phyloP scores from a whole-genome alignment of 495 filamentous ascomycete species.

The Penicillium fimorum region DNA sequence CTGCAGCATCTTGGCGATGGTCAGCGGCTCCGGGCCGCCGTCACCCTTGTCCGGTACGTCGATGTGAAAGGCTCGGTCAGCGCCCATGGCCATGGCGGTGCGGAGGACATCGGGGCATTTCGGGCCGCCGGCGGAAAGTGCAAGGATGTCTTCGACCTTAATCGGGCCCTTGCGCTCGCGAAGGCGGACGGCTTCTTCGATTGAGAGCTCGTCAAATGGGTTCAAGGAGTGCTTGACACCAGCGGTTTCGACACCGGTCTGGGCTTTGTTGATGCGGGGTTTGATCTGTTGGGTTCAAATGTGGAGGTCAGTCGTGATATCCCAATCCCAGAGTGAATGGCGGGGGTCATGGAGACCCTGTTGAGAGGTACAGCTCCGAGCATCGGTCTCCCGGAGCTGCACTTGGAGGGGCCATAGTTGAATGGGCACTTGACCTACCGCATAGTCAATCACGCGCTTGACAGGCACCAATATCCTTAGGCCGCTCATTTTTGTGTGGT shows the following conservation, averaged over 20 bases:
- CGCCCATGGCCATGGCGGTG: conserved; percentile 98
- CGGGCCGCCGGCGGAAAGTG: conserved; percentile 79
- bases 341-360: background rate
- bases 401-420: background rate
- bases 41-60: conserved; percentile 56
- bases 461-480: conserved; percentile 92
- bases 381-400: conserved; percentile 7
- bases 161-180: conserved; percentile 68
- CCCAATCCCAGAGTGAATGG: background rate
- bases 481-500: conserved; percentile 58
- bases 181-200: conserved; percentile 92
- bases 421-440: conserved; percentile 55
- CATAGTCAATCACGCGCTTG: conserved; percentile 99
- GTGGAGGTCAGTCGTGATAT: conserved; percentile 8
- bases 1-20: conserved; percentile 83
- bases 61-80: conserved; percentile 85
- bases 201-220: conserved; percentile 96
- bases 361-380: conserved; percentile 13
- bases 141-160: conserved; percentile 82
- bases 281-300: conserved; percentile 64
- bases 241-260: conserved; percentile 86
- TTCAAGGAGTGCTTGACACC: conserved; percentile 98
- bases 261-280: conserved; percentile 93
- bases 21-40: conserved; percentile 77
- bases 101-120: conserved; percentile 86